Percentiles rank a stretch among this genome's conserved stretches.
These are phyloP conservation scores for Clathrospora elynae DNA, from an alignment of 2,329 filamentous ascomycete species.

Conservation along the genomic window DNA sequence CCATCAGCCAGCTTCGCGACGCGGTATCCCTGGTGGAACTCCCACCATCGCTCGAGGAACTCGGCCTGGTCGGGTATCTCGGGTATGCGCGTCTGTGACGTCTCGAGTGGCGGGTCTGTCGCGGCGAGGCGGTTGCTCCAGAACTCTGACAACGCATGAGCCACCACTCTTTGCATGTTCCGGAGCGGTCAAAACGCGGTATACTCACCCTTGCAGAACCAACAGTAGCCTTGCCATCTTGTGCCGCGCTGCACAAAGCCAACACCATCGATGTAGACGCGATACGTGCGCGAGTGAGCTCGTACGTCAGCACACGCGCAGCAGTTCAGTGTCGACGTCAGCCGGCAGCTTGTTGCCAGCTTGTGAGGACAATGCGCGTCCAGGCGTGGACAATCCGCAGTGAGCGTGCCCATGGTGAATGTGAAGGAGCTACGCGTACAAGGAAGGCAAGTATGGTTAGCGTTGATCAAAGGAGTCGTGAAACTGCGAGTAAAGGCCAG, in stretches of 20 bases:
- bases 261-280: conserved; percentile 57
- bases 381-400: conserved; percentile 44
- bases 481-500: neutral
- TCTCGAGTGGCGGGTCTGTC: conserved; percentile 50
- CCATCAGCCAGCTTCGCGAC: conserved; percentile 50
- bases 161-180: too few relatives aligned
- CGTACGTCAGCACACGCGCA: conserved; percentile 51
- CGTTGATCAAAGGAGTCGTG: neutral
- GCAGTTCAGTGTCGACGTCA: conserved; percentile 49
- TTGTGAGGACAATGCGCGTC: conserved; percentile 50
- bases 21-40: conserved; percentile 56
- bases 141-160: conserved; percentile 47
- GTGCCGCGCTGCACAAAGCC: conserved; percentile 56
- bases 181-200: conserved; percentile 16
- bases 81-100: conserved; percentile 54
- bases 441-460: neutral
- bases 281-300: conserved; percentile 51
- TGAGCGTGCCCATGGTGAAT: conserved; percentile 48
- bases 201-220: conserved; percentile 53
- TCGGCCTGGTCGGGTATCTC: conserved; percentile 54
- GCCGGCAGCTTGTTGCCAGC: conserved; percentile 49
- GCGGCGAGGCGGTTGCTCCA: conserved; percentile 54
- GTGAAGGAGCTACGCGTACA: conserved; percentile 1
- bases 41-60: conserved; percentile 56
- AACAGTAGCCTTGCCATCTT: conserved; percentile 58